Evolutionary conservation across 2,329 filamentous ascomycete species (phyloP).

Genomic region (Hirsutella thompsonii): DNA sequence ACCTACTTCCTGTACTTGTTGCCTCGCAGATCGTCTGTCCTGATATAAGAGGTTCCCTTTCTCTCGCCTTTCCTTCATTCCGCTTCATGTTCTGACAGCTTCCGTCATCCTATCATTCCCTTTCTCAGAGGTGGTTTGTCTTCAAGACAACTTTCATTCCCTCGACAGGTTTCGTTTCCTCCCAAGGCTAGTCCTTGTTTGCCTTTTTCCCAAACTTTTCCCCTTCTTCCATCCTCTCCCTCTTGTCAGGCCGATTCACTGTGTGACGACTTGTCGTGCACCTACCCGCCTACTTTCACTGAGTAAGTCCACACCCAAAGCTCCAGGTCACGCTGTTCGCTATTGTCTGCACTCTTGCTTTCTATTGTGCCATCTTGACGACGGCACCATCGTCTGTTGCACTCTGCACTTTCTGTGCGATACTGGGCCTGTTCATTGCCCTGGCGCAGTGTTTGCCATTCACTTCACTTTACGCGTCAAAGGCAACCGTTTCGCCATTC

Average conservation of each 20-base stretch:
- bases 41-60: constrained; percentile 5
- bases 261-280: not conserved
- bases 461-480: no score
- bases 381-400: no score
- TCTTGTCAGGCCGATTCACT: not conserved
- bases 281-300: not conserved
- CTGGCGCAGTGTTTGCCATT: no score
- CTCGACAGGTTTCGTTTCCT: constrained; percentile 1
- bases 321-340: not conserved
- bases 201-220: not conserved
- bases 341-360: not conserved
- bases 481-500: no score
- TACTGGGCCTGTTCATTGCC: no score
- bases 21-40: not conserved
- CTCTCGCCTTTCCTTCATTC: not conserved
- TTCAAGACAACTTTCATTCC: constrained; percentile 20
- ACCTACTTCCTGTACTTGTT: no score
- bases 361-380: not conserved
- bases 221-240: not conserved
- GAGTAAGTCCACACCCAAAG: not conserved
- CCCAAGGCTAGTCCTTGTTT: constrained; percentile 23
- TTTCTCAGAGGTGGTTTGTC: constrained; percentile 12
- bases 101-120: constrained; percentile 5
- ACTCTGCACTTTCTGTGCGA: no score
- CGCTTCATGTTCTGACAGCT: constrained; percentile 2